These are phyloP conservation scores for Chlorella vulgaris DNA, from an alignment of 139 green algal genomes.

Conservation along the genomic window DNA sequence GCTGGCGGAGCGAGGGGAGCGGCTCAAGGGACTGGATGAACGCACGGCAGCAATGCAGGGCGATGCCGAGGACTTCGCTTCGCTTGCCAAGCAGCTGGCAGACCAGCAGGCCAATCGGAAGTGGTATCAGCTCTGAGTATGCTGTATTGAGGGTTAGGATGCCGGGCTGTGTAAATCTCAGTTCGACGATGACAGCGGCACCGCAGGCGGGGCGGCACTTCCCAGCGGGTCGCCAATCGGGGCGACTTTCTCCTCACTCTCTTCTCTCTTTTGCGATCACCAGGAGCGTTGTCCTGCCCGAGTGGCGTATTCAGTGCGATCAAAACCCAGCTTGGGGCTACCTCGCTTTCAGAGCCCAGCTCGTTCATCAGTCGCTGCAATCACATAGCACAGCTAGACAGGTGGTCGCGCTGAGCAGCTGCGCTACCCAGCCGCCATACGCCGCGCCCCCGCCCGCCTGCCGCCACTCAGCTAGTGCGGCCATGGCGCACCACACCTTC, in stretches of 20 bases:
- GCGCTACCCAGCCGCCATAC: too few relatives aligned
- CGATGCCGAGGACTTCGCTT: conserved; percentile 58
- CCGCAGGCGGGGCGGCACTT: not conserved
- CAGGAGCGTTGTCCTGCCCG: too few relatives aligned
- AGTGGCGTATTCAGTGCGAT: too few relatives aligned
- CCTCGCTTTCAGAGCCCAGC: too few relatives aligned
- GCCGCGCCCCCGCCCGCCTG: not conserved
- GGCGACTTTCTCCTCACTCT: too few relatives aligned
- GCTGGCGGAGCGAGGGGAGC: conserved; percentile 55
- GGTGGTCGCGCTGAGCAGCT: too few relatives aligned
- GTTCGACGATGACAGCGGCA: not conserved
- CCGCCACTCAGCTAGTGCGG: not conserved
- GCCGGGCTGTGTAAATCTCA: too few relatives aligned
- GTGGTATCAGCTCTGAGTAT: conserved; percentile 53
- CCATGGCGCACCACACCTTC: conserved; percentile 14
- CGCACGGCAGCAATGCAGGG: conserved; percentile 39
- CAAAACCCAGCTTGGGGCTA: too few relatives aligned
- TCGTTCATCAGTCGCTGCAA: too few relatives aligned
- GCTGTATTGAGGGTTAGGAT: not conserved
- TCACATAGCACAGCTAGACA: too few relatives aligned
- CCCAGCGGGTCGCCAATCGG: too few relatives aligned
- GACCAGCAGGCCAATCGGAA: conserved; percentile 48
- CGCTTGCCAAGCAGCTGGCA: conserved; percentile 39
- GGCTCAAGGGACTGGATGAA: conserved; percentile 51
- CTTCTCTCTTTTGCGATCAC: too few relatives aligned